Conservation (phyloP, 192 early-diverging fungal genomes). For the Linnemannia hyalina region DNA sequence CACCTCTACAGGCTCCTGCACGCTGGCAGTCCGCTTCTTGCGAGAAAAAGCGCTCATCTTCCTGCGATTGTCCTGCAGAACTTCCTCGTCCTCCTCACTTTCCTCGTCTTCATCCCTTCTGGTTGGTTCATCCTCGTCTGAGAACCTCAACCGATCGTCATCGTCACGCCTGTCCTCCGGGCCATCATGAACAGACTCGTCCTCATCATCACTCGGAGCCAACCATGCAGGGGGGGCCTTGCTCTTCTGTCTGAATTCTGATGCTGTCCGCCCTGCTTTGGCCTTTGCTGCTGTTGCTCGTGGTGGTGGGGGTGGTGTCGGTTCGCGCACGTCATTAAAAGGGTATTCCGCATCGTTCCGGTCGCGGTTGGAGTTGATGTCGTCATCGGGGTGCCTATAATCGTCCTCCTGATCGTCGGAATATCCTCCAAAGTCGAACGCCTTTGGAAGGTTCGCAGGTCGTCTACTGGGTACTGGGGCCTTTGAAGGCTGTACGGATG, state of each 20-base stretch:
- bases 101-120: neutral
- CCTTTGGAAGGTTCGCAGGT: neutral
- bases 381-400: neutral
- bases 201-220: neutral
- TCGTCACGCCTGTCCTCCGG: neutral
- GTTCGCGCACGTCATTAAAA: neutral
- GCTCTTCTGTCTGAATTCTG: neutral
- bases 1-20: neutral
- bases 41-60: neutral
- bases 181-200: neutral
- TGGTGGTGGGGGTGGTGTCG: neutral
- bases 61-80: neutral
- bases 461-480: neutral
- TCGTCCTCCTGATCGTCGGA: neutral
- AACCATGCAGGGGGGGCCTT: neutral
- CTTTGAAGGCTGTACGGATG: neutral
- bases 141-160: constrained; percentile 4
- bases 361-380: neutral
- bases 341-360: neutral
- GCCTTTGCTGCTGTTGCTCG: neutral
- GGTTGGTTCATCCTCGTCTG: neutral
- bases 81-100: neutral
- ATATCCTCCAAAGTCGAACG: neutral
- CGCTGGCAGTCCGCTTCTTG: neutral
- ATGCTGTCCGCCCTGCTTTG: neutral